Percentiles rank a stretch among this genome's conserved stretches.
Evolutionary conservation across 169 alveolate species (phyloP).

Genomic region (Eimeria necatrix): DNA sequence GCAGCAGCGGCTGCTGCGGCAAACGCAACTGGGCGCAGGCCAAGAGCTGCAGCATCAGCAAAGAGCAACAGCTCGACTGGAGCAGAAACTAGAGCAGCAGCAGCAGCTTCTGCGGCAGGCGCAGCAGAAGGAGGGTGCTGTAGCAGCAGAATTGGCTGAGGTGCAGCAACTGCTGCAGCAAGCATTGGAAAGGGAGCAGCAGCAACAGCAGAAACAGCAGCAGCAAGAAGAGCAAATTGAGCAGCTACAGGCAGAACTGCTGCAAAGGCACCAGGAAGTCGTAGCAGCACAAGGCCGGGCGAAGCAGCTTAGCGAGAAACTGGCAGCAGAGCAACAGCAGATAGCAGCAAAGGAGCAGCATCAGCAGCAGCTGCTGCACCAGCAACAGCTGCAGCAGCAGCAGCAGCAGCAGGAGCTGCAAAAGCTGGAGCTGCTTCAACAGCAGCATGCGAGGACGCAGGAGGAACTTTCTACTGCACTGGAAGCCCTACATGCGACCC

Average conservation of each 20-base stretch:
- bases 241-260: conserved; percentile 57
- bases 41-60: conserved; percentile 66
- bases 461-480: conserved; percentile 72
- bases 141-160: conserved; percentile 3
- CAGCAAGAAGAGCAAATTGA: conserved; percentile 65
- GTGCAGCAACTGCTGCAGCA: conserved; percentile 45
- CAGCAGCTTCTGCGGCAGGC: conserved; percentile 67
- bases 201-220: conserved; percentile 64
- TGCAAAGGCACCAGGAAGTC: conserved; percentile 50
- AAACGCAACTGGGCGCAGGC: not conserved
- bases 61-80: conserved; percentile 34
- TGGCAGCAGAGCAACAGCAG: conserved; percentile 61
- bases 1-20: conserved; percentile 56
- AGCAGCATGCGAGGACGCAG: conserved; percentile 53
- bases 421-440: not conserved
- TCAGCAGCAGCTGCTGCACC: conserved; percentile 57
- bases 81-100: conserved; percentile 64
- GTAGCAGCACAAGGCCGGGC: conserved; percentile 44
- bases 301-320: conserved; percentile 60
- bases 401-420: conserved; percentile 74
- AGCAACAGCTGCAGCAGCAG: conserved; percentile 59
- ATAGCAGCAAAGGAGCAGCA: conserved; percentile 29
- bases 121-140: conserved; percentile 37
- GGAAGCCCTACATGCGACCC: conserved; percentile 52
- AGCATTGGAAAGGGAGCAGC: conserved; percentile 47